Evolutionary conservation across 495 filamentous ascomycete genomes (phyloP).

Genomic region (Astrothelium macrocarpum): DNA sequence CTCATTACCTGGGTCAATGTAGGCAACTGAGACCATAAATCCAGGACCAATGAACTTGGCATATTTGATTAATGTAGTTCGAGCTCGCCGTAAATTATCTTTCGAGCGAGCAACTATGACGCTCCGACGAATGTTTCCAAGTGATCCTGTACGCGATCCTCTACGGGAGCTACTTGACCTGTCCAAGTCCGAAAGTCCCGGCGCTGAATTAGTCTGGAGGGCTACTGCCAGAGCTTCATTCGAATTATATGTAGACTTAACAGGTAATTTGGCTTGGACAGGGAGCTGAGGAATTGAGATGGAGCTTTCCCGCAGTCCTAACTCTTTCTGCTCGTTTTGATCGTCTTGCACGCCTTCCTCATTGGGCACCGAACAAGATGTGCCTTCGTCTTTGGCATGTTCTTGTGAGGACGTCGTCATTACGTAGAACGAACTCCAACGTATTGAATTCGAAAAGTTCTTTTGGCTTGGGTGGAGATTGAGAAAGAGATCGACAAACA

Average conservation of each 20-base stretch:
- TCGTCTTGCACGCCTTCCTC: neutral
- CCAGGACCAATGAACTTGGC: constrained; percentile 75
- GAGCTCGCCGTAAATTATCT: constrained; percentile 14
- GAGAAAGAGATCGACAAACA: neutral
- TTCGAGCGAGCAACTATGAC: neutral
- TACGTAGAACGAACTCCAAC: neutral
- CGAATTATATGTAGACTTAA: too few species aligned
- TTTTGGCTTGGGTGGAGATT: neutral
- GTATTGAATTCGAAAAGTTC: neutral
- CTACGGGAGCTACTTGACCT: neutral
- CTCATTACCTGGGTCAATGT: constrained; percentile 54
- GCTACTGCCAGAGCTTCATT: neutral
- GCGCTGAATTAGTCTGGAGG: neutral
- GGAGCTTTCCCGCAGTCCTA: neutral
- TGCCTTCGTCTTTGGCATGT: neutral
- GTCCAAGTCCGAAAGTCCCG: neutral
- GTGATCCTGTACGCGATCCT: neutral
- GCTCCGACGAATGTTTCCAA: neutral
- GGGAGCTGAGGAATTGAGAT: neutral
- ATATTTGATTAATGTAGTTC: constrained; percentile 49
- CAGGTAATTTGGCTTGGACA: neutral
- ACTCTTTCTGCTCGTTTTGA: neutral
- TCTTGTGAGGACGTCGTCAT: neutral
- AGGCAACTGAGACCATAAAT: constrained; percentile 71
- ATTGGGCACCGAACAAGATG: neutral